Conservation (phyloP, 352 stramenopile species). For the Globisporangium okanoganense region DNA sequence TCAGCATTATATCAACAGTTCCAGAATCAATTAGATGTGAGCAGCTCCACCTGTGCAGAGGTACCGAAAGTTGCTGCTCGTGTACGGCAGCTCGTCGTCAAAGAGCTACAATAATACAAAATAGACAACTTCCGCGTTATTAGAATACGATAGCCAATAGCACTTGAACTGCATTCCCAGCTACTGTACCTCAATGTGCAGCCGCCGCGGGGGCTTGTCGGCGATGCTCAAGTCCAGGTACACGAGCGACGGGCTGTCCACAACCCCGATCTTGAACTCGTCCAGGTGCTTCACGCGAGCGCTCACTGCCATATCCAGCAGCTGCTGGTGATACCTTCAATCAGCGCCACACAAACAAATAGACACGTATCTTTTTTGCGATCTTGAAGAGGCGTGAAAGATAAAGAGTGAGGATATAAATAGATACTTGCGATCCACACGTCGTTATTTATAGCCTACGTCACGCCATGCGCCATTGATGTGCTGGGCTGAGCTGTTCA, state of each 20-base stretch:
- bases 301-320: constrained; percentile 35
- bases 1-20: neutral
- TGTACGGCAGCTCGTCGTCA: constrained; percentile 63
- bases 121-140: neutral
- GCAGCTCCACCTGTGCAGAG: constrained; percentile 49
- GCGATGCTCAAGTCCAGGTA: constrained; percentile 61
- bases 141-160: neutral
- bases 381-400: neutral
- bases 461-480: neutral
- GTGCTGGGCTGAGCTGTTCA: neutral
- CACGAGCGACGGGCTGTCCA: constrained; percentile 43
- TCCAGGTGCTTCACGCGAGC: constrained; percentile 39
- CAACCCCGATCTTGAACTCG: constrained; percentile 39
- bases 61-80: constrained; percentile 65
- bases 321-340: neutral
- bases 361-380: neutral
- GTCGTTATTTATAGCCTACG: neutral
- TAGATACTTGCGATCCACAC: neutral
- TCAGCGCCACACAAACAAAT: no score
- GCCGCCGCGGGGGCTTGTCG: constrained; percentile 40
- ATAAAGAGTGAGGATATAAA: neutral
- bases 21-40: neutral
- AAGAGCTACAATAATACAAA: constrained; percentile 41
- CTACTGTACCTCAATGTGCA: constrained; percentile 57
- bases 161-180: neutral